A percentile compares a stretch with the other conserved stretches of the same genome.
phyloP scores from a whole-genome alignment of 2,329 filamentous ascomycete genomes.

The Phoma sp. region DNA sequence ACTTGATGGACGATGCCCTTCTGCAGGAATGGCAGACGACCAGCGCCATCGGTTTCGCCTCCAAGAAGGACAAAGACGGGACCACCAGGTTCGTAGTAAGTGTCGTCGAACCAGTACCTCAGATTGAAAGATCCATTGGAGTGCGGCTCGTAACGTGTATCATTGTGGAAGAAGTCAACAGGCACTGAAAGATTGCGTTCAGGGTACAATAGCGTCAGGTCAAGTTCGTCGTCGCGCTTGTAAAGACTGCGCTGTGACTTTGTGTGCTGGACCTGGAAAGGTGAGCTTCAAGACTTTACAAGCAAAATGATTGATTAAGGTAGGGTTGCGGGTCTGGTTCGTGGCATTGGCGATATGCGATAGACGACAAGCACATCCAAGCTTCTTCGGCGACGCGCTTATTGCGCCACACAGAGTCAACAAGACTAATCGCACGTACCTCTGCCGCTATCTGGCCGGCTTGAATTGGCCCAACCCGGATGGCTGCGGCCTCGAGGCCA shows the following conservation, averaged over 20 bases:
- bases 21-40: conserved; percentile 72
- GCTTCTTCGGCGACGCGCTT: conserved; percentile 2
- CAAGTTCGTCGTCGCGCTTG: conserved; percentile 40
- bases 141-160: conserved; percentile 79
- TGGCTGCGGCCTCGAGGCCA: conserved; percentile 34
- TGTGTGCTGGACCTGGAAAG: conserved; percentile 22
- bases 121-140: conserved; percentile 71
- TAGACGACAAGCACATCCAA: conserved; percentile 6
- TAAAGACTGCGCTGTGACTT: conserved; percentile 27
- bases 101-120: conserved; percentile 84
- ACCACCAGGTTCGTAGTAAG: conserved; percentile 77
- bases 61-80: conserved; percentile 80
- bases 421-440: conserved; percentile 21
- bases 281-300: background rate
- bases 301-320: background rate
- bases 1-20: conserved; percentile 80
- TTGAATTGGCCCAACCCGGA: conserved; percentile 27
- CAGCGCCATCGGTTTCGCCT: conserved; percentile 72
- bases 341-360: background rate
- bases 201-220: conserved; percentile 54
- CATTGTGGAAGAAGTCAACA: conserved; percentile 85
- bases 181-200: conserved; percentile 63
- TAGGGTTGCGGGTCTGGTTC: too few relatives aligned
- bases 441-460: conserved; percentile 29
- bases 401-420: conserved; percentile 5